These are phyloP conservation scores for Guadua angustifolia DNA, from an alignment of 176 grass and related monocot species.

Conservation along the genomic window DNA sequence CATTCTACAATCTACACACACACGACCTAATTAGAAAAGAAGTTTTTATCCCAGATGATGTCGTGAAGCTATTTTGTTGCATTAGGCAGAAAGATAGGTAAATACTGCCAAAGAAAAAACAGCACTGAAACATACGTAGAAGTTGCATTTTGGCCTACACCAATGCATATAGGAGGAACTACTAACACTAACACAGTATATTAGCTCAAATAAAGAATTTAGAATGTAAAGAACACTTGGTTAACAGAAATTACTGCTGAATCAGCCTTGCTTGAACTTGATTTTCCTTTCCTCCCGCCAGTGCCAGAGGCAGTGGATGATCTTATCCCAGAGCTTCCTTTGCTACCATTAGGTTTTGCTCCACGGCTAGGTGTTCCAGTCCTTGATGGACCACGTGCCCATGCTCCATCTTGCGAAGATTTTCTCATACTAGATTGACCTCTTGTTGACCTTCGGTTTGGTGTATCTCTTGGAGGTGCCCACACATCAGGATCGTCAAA, in stretches of 20 bases:
- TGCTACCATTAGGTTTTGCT: slow-evolving; percentile 65
- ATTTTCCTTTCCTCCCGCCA: slow-evolving; percentile 78
- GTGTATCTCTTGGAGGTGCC: slow-evolving; percentile 71
- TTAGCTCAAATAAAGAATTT: slow-evolving; percentile 13
- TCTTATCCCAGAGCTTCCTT: slow-evolving; percentile 52
- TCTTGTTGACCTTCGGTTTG: slow-evolving; percentile 64
- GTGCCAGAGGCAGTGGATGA: slow-evolving; percentile 56
- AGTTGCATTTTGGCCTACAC: background rate
- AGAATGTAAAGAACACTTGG: slow-evolving; percentile 6
- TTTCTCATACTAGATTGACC: slow-evolving; percentile 64
- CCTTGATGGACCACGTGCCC: slow-evolving; percentile 77
- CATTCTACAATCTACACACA: slow-evolving; percentile 1
- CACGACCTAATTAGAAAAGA: slow-evolving; percentile 21
- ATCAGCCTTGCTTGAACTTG: slow-evolving; percentile 66
- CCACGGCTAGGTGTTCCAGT: slow-evolving; percentile 64
- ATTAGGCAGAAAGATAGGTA: slow-evolving; percentile 15
- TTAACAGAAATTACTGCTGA: slow-evolving; percentile 62
- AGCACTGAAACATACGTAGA: background rate
- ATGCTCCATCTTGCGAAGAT: slow-evolving; percentile 76
- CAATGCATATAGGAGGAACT: background rate
- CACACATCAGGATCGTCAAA: slow-evolving; percentile 94
- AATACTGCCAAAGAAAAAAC: background rate
- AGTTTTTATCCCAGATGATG: slow-evolving; percentile 8
- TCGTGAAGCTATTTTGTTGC: background rate
- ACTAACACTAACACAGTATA: slow-evolving; percentile 4